These are phyloP conservation scores for Schizosaccharomyces cryophilus DNA, from an alignment of 805 yeast species.

Conservation along the genomic window DNA sequence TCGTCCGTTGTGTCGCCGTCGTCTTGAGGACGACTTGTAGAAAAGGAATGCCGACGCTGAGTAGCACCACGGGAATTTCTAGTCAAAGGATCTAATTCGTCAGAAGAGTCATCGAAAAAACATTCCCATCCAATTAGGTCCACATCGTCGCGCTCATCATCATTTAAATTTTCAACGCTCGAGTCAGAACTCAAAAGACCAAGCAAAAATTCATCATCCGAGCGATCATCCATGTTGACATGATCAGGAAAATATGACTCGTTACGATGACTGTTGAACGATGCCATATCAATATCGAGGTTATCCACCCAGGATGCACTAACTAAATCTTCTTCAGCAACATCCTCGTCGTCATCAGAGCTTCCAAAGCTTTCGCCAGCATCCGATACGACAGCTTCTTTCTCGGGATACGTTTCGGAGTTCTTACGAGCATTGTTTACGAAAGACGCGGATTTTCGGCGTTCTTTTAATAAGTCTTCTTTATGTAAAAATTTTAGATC, in stretches of 20 bases:
- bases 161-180: not conserved
- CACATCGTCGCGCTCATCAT: not conserved
- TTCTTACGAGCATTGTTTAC: not conserved
- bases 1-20: not conserved
- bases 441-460: not conserved
- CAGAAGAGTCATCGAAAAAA: not conserved
- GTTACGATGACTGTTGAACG: not conserved
- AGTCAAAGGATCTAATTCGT: not conserved
- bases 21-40: not conserved
- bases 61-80: not conserved
- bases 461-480: not conserved
- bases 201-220: not conserved
- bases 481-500: not conserved
- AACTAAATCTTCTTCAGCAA: not conserved
- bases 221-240: not conserved
- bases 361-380: not conserved
- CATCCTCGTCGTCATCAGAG: not conserved
- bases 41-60: not conserved
- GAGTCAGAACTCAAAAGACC: not conserved
- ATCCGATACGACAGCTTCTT: too few relatives aligned
- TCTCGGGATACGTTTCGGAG: too few relatives aligned
- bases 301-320: not conserved
- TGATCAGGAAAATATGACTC: not conserved
- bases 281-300: not conserved
- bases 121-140: constrained; percentile 3